Base-by-base conservation (phyloP, 192 early-diverging fungal species). In the Coemansia sp. region DNA sequence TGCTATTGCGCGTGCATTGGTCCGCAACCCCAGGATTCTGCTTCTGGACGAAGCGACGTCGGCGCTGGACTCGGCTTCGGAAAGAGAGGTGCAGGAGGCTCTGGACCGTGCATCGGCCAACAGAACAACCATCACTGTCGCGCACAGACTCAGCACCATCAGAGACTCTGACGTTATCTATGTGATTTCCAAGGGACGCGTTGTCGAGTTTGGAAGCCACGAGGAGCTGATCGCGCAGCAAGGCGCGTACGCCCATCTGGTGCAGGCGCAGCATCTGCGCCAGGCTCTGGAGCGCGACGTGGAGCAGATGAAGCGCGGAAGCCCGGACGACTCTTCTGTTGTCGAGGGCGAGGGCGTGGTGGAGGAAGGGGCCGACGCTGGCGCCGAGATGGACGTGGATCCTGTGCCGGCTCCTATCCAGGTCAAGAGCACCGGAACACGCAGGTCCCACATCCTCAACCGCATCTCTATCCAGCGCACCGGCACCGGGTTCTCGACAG, bases 91-190 rank as follows among this genome's bases (percentile, higher is more conserved):
- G 4, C 94, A 96, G 72, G 84, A 89, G 48, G 94, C 95, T 8
- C 73, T 96, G 57, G 93, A 96, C 77, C 81, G 84, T 7, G 93
- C 91, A 14, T 59, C 90, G 2, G 76, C 85, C 34, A 86, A 89
- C 68, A 88, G 96, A 54, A 96, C 95, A 6, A 96, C 95, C 22
- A 91, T 98, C 75, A 91, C 93, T 4, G 91, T 98, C 77, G 96
- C 96, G 5, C 89, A 96, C 76, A 90, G 96, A 38, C 75, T 98
- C 36, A 94, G 92, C 52, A 98, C 96, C 20, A 91, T 98, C 66
- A 84, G 87, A 41, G 89, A 94, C 57, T 90, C 93, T 20, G 90
- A 96, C 76, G 66, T 89, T 36, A 98, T 98, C 70, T 90, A 94
- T 22, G 95, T 96, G 15, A 88, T 96, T 69, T 72, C 88, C 75